These are phyloP conservation scores for Trichoderma gamsii DNA, from an alignment of 495 filamentous ascomycete species.

Conservation along the genomic window DNA sequence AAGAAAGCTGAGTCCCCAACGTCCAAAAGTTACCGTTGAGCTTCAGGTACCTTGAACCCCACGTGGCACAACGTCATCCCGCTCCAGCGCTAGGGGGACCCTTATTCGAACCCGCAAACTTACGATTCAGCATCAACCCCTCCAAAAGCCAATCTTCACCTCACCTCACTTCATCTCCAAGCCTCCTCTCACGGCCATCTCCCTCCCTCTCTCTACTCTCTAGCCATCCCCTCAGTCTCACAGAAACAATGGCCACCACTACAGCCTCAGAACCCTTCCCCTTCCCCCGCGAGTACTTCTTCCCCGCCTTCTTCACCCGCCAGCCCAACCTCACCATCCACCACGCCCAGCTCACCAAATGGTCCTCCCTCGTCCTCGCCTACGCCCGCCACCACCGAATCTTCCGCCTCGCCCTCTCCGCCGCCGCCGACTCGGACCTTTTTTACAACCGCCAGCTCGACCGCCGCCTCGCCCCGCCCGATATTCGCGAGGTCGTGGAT, in stretches of 20 bases:
- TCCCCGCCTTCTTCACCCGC: constrained; percentile 70
- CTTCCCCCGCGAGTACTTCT: constrained; percentile 53
- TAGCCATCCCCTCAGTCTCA: not conserved
- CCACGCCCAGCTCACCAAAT: constrained; percentile 71
- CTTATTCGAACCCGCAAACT: not conserved
- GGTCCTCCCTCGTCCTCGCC: constrained; percentile 75
- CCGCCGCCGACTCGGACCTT: constrained; percentile 29
- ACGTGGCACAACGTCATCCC: constrained; percentile 12
- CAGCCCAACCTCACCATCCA: constrained; percentile 75
- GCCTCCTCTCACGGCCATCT: too few relatives aligned
- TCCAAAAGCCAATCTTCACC: not conserved
- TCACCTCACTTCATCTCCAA: too few relatives aligned
- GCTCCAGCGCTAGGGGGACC: not conserved
- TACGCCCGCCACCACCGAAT: constrained; percentile 75
- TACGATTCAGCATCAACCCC: not conserved
- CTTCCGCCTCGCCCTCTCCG: constrained; percentile 61
- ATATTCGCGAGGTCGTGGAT: constrained; percentile 62
- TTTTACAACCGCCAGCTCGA: constrained; percentile 48
- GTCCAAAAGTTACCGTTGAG: not conserved
- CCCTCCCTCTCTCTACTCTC: too few relatives aligned
- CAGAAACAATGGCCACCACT: not conserved
- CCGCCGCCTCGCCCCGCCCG: constrained; percentile 53
- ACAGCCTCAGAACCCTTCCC: constrained; percentile 26
- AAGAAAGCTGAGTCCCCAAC: not conserved
- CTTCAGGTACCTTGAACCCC: not conserved